A percentile compares a stretch with the other conserved stretches of the same genome.
phyloP scores from a whole-genome alignment of 768 basidiomycete genomes.

The Hortiboletus flavorubellus region DNA sequence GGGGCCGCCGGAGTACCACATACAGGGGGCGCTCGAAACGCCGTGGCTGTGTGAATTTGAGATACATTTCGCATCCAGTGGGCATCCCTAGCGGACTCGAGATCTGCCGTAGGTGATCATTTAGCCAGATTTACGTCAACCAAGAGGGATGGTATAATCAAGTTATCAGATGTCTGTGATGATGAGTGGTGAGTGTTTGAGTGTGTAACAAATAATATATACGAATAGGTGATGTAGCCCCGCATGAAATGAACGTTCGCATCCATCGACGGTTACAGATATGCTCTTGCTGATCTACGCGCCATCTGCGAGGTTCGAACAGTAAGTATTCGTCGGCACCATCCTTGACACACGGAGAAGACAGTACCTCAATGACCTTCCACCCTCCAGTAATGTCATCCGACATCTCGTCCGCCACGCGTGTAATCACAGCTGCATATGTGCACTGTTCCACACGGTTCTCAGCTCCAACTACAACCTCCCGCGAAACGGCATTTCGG shows the following conservation, averaged over 20 bases:
- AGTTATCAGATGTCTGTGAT: constrained; percentile 25
- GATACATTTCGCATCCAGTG: not conserved
- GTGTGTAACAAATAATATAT: constrained; percentile 18
- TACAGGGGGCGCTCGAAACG: not conserved
- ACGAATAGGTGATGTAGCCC: constrained; percentile 5
- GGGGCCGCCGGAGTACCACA: no score
- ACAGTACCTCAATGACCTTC: constrained; percentile 91
- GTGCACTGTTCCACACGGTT: constrained; percentile 90
- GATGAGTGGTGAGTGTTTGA: constrained; percentile 31
- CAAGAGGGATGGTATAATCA: constrained; percentile 21
- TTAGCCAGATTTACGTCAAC: not conserved
- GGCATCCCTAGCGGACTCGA: not conserved
- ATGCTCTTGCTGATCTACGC: constrained; percentile 48
- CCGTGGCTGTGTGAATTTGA: not conserved
- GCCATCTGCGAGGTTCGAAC: constrained; percentile 41
- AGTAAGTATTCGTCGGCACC: not conserved
- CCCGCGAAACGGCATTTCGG: constrained; percentile 85
- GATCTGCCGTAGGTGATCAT: not conserved
- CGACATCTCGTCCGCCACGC: constrained; percentile 81
- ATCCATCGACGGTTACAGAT: constrained; percentile 32
- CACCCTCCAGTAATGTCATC: constrained; percentile 96
- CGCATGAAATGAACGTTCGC: not conserved
- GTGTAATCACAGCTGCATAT: constrained; percentile 89
- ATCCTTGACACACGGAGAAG: not conserved
- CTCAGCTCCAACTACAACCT: constrained; percentile 83